Evolutionary conservation across 2,329 filamentous ascomycete species (phyloP), one percentile per base, ranked within the genome.

Genomic region (Colletotrichum phormii): DNA sequence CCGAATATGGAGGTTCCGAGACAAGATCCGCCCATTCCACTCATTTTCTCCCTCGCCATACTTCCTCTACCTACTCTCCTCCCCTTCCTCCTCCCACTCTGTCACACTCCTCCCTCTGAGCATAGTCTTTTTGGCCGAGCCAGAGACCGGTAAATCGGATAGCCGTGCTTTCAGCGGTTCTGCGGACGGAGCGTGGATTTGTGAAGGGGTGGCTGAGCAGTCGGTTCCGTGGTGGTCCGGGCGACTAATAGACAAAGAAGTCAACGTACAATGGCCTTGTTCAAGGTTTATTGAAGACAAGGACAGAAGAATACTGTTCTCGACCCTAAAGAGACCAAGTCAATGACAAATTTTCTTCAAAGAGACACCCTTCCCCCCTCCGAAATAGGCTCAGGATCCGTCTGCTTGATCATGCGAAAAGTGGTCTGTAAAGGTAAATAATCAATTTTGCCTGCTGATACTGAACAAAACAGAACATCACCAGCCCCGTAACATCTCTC

Each of bases 1-100:
- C 59, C 64, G 65, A 59, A 46, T 31, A 68, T 73, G 67, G 71
- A 58, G 60, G 46, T 65, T 73, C 71, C 71, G 71, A 73, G 71
- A 73, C 71, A 73, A 26, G 15, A 15, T 42, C 37, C 59, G 53
- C 51, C 46, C 12, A 12, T 49, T 22, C 42, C 42, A 49, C 42
- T 18, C 42, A 13, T 42, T 42, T 49, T n/a, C 42, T 18, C 22
- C 42, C 42, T 22, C 42, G 18, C 42, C 18, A 49, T 49, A 8
- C 42, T 49, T 22, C 58, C 24, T 51, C 33, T 60, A 22, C 59
- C 31, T 55, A 22, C 59, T 24, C 26, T 51, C 24, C 29, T 62
- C 11, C 57, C 35, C 66, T 9, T 42, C 24, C 35, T 12, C 53
- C 18, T 15, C 37, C 24, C 37, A 29, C 31, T 37, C 58, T 22